Percentiles rank a stretch among this genome's conserved stretches.
Evolutionary conservation across 176 grass and related monocot species (phyloP).

Genomic region (Oryza meyeriana): DNA sequence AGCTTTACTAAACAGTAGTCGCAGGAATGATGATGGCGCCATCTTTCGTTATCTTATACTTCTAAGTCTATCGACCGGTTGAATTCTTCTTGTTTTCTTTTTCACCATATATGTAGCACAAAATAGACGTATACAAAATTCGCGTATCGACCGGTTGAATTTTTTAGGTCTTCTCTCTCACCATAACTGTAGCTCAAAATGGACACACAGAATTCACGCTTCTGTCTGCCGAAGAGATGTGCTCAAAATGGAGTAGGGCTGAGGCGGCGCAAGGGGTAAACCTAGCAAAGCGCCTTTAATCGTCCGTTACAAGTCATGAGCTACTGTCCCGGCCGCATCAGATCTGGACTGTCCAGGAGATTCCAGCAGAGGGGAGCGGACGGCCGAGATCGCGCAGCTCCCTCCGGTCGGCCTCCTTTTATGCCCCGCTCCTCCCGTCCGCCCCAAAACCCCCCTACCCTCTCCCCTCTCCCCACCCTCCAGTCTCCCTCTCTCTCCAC

Average conservation of each 20-base stretch:
- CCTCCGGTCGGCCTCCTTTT: conserved; percentile 14
- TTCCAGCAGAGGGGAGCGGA: not conserved
- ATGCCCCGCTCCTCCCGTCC: conserved; percentile 17
- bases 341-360: conserved; percentile 6
- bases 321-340: not conserved
- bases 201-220: not conserved
- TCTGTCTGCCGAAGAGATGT: too few relatives aligned
- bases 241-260: not conserved
- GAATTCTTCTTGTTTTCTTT: not conserved
- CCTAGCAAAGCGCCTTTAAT: not conserved
- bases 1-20: not conserved
- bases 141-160: too few relatives aligned
- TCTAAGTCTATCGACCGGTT: not conserved
- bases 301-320: not conserved
- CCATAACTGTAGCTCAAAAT: not conserved
- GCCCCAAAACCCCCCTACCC: conserved; percentile 12
- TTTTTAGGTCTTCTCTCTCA: too few relatives aligned
- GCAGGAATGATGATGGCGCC: not conserved
- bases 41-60: not conserved
- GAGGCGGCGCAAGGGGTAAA: not conserved
- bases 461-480: conserved; percentile 9
- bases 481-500: conserved; percentile 15
- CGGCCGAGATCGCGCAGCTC: conserved; percentile 25
- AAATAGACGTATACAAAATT: too few relatives aligned
- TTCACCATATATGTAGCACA: not conserved